Conservation (phyloP, 768 basidiomycete genomes). For the Rhodotorula toruloides region DNA sequence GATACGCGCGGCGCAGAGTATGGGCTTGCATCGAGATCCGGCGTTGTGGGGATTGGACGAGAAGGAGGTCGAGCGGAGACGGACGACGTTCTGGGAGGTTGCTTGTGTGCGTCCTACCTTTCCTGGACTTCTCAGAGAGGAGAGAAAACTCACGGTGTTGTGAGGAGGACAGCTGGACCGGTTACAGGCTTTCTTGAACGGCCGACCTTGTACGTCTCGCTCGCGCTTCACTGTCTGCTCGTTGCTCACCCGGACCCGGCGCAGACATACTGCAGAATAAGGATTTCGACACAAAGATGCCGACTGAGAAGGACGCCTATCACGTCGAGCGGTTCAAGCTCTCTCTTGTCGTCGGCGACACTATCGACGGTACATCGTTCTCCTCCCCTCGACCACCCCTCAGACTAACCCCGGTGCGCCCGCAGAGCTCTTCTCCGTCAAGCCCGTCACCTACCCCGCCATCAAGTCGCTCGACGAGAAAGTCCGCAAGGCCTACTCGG, state of each 20-base stretch:
- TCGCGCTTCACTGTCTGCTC: neutral
- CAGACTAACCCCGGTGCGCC: neutral
- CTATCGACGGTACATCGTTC: neutral
- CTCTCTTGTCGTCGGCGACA: neutral
- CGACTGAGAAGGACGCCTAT: neutral
- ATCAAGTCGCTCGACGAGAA: neutral
- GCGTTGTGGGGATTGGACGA: neutral
- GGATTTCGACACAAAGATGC: neutral
- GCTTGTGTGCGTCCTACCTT: neutral
- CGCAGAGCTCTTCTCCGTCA: neutral
- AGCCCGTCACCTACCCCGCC: neutral
- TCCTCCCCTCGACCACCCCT: no score
- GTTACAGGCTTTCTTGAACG: neutral
- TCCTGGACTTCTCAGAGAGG: no score
- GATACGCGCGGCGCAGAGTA: neutral
- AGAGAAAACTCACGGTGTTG: no score
- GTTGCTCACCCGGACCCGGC: neutral
- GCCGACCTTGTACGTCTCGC: neutral
- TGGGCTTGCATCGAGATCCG: conserved; percentile 5
- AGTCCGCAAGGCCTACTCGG: neutral
- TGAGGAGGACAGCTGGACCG: neutral
- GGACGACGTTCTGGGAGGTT: neutral
- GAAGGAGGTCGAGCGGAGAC: neutral
- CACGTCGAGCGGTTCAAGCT: neutral
- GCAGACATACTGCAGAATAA: neutral